Percentiles rank a stretch among this genome's conserved stretches.
These are phyloP conservation scores for Tolypocladium pustulatum DNA, from an alignment of 2,329 filamentous ascomycete species.

Conservation along the genomic window DNA sequence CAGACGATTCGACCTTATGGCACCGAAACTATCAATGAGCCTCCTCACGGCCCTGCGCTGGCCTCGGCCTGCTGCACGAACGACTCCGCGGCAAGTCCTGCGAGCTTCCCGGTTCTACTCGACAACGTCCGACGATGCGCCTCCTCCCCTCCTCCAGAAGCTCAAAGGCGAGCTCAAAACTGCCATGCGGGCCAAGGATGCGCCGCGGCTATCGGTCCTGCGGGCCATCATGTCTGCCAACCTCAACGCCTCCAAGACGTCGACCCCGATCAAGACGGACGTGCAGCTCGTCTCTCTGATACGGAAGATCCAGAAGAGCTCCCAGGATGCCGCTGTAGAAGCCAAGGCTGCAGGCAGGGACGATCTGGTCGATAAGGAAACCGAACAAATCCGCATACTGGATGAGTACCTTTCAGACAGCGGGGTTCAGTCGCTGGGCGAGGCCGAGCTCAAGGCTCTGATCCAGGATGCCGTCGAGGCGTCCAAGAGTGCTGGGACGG, in stretches of 20 bases:
- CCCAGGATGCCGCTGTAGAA: conserved; percentile 49
- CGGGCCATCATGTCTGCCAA: conserved; percentile 59
- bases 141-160: conserved; percentile 39
- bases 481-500: conserved; percentile 33
- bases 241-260: conserved; percentile 66
- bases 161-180: conserved; percentile 52
- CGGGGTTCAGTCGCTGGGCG: conserved; percentile 46
- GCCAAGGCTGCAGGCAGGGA: conserved; percentile 52
- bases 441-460: conserved; percentile 45
- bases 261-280: conserved; percentile 59
- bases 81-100: background rate
- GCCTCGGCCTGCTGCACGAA: background rate
- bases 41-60: background rate
- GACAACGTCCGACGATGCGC: conserved; percentile 20
- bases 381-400: conserved; percentile 52
- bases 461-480: conserved; percentile 42
- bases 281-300: conserved; percentile 58
- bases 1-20: background rate
- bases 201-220: conserved; percentile 55
- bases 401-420: conserved; percentile 53
- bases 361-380: conserved; percentile 63
- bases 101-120: conserved; percentile 18
- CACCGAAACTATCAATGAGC: background rate
- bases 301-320: conserved; percentile 48
- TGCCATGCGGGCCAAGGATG: conserved; percentile 56